phyloP scores from a whole-genome alignment of 2,329 filamentous ascomycete genomes.

The Penicillium glabrum region DNA sequence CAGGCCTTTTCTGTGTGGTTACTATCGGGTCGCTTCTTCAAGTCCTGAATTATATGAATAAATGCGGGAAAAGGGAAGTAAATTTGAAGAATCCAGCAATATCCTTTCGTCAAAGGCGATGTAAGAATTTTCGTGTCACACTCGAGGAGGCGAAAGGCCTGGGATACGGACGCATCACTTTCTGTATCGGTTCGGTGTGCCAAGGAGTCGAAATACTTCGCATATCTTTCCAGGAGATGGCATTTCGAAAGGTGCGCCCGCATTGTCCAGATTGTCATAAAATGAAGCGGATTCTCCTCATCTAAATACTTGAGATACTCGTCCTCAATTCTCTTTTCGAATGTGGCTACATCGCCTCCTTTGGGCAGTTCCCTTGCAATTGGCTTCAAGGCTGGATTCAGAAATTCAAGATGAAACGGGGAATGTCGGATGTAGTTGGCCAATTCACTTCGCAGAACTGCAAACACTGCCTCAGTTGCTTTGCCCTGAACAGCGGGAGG shows the following conservation, averaged over 20 bases:
- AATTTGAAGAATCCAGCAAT: slow-evolving; percentile 43
- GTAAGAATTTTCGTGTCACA: slow-evolving; percentile 48
- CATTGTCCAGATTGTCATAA: slow-evolving; percentile 49
- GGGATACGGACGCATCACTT: slow-evolving; percentile 29
- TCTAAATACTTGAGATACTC: slow-evolving; percentile 47
- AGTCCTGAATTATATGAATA: slow-evolving; percentile 46
- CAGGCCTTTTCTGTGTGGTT: slow-evolving; percentile 41
- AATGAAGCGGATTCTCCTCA: slow-evolving; percentile 46
- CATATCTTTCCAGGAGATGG: slow-evolving; percentile 53
- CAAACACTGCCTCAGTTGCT: slow-evolving; percentile 14
- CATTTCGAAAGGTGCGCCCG: slow-evolving; percentile 50
- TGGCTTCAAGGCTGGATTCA: slow-evolving; percentile 40
- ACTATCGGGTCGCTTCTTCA: slow-evolving; percentile 38
- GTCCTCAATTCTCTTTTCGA: slow-evolving; percentile 47
- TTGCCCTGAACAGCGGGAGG: slow-evolving; percentile 12
- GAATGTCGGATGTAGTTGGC: slow-evolving; percentile 14
- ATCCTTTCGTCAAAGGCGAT: slow-evolving; percentile 44
- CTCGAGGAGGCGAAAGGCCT: slow-evolving; percentile 43
- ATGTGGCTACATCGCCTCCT: slow-evolving; percentile 27
- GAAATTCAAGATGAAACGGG: slow-evolving; percentile 48
- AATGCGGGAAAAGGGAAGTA: slow-evolving; percentile 54
- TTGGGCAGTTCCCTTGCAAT: slow-evolving; percentile 24
- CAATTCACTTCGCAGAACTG: slow-evolving; percentile 10
- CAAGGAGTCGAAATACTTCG: slow-evolving; percentile 21
- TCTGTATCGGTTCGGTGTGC: slow-evolving; percentile 6